phyloP scores from a whole-genome alignment of 768 basidiomycete genomes.

The Tulasnella calospora region DNA sequence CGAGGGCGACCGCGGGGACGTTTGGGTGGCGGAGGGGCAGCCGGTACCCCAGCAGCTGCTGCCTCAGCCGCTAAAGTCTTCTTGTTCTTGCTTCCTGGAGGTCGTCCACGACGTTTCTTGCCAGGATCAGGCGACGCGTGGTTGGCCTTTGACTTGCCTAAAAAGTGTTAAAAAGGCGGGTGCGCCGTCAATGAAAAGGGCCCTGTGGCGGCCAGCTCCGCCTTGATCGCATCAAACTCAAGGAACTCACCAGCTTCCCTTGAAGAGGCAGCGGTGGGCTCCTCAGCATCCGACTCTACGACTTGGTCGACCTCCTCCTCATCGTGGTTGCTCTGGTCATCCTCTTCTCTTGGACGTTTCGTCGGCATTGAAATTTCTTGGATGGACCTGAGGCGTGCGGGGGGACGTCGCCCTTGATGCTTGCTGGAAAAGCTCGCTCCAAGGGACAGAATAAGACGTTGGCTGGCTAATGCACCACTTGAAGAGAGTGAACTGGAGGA shows the following conservation, averaged over 20 bases:
- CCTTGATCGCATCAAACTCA: constrained; percentile 29
- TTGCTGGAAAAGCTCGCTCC: not conserved
- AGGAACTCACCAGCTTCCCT: not conserved
- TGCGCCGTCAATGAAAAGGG: constrained; percentile 30
- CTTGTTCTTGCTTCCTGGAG: constrained; percentile 82
- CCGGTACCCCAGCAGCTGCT: constrained; percentile 32
- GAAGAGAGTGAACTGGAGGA: constrained; percentile 4
- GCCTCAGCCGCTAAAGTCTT: constrained; percentile 39
- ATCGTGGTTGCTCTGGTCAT: constrained; percentile 6
- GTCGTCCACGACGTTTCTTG: constrained; percentile 83
- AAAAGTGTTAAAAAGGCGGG: not conserved
- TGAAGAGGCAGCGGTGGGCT: not conserved
- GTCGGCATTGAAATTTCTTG: constrained; percentile 23
- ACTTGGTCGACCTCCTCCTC: constrained; percentile 22
- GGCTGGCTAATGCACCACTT: constrained; percentile 7
- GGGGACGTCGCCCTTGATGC: constrained; percentile 9
- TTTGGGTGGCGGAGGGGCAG: constrained; percentile 37
- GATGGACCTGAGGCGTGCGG: not conserved
- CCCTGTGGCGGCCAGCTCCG: constrained; percentile 36
- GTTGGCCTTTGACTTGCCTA: constrained; percentile 4
- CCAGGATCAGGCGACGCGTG: constrained; percentile 37
- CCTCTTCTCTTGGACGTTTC: constrained; percentile 23
- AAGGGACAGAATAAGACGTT: constrained; percentile 6
- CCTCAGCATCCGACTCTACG: constrained; percentile 6
- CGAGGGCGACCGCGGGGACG: constrained; percentile 50